Evolutionary conservation across 225 moss, liverwort and hornwort genomes (phyloP).

Genomic region (Sphagnum tenellum): DNA sequence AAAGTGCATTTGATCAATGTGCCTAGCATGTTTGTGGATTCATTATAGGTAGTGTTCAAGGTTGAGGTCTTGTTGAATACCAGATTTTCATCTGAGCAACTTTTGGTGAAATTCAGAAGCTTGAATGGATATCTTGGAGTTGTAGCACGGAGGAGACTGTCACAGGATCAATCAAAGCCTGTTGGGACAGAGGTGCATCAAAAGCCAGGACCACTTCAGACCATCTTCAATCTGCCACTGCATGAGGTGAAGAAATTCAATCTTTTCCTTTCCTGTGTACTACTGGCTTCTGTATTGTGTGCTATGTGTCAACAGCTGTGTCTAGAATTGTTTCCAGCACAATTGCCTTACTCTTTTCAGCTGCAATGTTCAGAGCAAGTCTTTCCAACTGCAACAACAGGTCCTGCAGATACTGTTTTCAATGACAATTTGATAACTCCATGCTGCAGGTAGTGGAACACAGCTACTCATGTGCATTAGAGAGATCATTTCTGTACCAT

Average conservation of each 20-base stretch:
- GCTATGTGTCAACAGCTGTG: too few relatives aligned
- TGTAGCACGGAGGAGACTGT: constrained; percentile 50
- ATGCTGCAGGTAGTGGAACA: constrained; percentile 58
- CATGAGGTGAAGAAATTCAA: constrained; percentile 47
- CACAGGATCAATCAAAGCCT: constrained; percentile 30
- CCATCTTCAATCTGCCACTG: constrained; percentile 63
- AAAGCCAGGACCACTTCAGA: constrained; percentile 87
- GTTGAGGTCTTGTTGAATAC: too few relatives aligned
- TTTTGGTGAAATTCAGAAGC: constrained; percentile 18
- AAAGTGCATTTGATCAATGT: too few relatives aligned
- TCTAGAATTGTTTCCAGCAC: too few relatives aligned
- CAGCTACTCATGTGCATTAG: constrained; percentile 89
- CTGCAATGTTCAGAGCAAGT: too few relatives aligned
- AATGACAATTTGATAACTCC: background rate
- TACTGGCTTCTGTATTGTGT: too few relatives aligned
- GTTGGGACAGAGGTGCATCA: constrained; percentile 86
- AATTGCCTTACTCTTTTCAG: too few relatives aligned
- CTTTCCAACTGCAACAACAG: too few relatives aligned
- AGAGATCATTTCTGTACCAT: constrained; percentile 83
- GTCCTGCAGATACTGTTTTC: too few relatives aligned
- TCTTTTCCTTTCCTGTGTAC: too few relatives aligned
- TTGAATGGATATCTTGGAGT: constrained; percentile 56
- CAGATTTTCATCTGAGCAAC: too few relatives aligned
- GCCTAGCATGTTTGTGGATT: too few relatives aligned
- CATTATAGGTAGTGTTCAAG: background rate